Conservation (phyloP, 352 stramenopile genomes). For the Globisporangium megalacanthum region DNA sequence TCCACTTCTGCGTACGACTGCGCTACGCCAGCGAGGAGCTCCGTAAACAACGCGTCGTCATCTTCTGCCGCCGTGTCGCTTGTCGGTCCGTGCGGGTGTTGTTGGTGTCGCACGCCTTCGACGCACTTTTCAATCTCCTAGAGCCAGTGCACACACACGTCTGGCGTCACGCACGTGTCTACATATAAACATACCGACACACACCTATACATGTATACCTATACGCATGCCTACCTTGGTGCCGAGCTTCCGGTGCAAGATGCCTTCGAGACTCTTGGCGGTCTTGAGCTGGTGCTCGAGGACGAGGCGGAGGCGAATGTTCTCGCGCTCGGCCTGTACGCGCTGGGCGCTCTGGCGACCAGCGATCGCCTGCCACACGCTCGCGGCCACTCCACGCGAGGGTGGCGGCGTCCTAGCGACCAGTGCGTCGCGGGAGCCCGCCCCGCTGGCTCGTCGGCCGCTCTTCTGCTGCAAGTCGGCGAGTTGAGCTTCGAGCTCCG, state of each 20-base stretch:
- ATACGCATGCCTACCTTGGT: conserved; percentile 7
- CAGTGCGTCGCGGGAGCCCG: too few species aligned
- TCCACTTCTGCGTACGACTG: conserved; percentile 34
- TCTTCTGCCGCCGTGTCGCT: conserved; percentile 20
- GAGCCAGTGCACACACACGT: neutral
- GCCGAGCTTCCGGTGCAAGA: conserved; percentile 10
- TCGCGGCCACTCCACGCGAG: neutral
- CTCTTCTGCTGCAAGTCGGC: conserved; percentile 17
- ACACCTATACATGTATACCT: neutral
- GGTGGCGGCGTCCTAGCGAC: neutral
- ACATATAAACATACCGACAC: neutral
- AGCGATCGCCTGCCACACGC: conserved; percentile 38
- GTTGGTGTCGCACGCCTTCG: neutral
- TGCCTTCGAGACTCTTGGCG: conserved; percentile 11
- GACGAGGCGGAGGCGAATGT: conserved; percentile 16
- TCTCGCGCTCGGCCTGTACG: conserved; percentile 13
- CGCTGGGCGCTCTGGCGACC: conserved; percentile 28
- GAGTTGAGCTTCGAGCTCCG: conserved; percentile 35
- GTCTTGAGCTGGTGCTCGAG: conserved; percentile 19
- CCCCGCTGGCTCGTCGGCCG: neutral
- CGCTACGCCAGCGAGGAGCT: conserved; percentile 28
- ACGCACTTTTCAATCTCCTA: conserved; percentile 14
- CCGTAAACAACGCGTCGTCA: conserved; percentile 20
- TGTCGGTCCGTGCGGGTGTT: conserved; percentile 19
- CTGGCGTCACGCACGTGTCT: neutral